Evolutionary conservation across 23 red algal species (phyloP).

Genomic region (Chondrus crispus): DNA sequence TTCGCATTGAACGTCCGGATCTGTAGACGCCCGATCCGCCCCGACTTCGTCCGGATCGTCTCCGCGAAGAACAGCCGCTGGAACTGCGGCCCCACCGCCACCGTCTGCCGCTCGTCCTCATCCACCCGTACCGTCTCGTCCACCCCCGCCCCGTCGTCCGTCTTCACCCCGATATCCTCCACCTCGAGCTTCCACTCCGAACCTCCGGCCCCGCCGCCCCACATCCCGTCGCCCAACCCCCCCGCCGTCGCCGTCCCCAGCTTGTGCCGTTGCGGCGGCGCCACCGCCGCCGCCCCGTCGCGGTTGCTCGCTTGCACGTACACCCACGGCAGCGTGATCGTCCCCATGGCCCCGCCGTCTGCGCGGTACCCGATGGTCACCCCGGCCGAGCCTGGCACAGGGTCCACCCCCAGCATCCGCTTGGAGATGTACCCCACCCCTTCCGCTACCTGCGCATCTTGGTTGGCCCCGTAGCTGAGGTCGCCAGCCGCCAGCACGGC

Average conservation of each 20-base stretch:
- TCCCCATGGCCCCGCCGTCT: neutral
- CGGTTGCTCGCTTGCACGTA: neutral
- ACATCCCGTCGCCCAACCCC: neutral
- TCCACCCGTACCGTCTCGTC: neutral
- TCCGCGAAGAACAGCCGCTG: neutral
- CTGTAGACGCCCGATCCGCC: neutral
- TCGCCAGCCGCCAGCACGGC: neutral
- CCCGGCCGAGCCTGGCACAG: neutral
- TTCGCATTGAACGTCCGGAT: neutral
- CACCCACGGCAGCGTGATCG: neutral
- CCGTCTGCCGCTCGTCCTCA: neutral
- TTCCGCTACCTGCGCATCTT: neutral
- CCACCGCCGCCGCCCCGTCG: neutral
- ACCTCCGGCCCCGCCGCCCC: neutral
- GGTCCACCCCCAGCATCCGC: neutral
- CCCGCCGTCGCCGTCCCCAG: neutral
- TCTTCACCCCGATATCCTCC: neutral
- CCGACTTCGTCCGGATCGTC: neutral
- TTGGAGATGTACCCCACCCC: neutral
- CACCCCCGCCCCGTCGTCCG: neutral
- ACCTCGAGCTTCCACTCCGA: no score
- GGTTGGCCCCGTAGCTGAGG: neutral
- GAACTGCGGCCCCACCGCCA: neutral
- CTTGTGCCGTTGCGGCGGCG: neutral
- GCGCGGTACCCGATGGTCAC: neutral